Conservation (phyloP, 2,329 filamentous ascomycete species). For the Pestalotiopsis sp. region DNA sequence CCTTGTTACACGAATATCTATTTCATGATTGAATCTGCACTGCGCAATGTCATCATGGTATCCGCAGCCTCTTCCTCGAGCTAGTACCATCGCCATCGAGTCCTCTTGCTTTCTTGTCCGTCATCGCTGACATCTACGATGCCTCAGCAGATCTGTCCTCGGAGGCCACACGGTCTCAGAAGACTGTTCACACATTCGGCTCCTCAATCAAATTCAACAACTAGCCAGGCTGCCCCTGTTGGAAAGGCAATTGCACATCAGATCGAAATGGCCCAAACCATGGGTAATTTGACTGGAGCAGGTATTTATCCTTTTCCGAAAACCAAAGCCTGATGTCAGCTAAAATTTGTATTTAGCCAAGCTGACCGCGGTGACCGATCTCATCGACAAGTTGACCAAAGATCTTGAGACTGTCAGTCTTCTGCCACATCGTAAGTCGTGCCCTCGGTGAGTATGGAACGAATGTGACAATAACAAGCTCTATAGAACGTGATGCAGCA, state of each 20-base stretch:
- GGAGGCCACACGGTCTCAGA: background rate
- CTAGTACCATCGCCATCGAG: background rate
- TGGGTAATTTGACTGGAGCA: slow-evolving; percentile 16
- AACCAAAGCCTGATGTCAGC: background rate
- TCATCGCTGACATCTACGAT: background rate
- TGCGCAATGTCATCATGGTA: too few relatives aligned
- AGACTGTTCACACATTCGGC: slow-evolving; percentile 2
- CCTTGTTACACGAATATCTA: background rate
- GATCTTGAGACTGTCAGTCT: slow-evolving; percentile 17
- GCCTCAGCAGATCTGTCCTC: background rate
- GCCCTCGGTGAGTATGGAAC: slow-evolving; percentile 6
- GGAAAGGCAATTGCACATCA: background rate
- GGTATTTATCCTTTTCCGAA: slow-evolving; percentile 6
- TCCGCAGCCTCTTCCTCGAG: background rate
- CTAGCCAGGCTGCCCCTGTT: background rate
- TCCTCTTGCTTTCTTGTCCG: background rate
- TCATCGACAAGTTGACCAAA: slow-evolving; percentile 16
- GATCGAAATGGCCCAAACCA: slow-evolving; percentile 13
- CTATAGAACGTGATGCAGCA: slow-evolving; percentile 61
- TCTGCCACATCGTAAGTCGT: slow-evolving; percentile 48
- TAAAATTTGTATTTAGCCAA: slow-evolving; percentile 14
- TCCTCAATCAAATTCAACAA: background rate
- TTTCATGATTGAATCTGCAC: background rate
- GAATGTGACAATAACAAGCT: slow-evolving; percentile 14
- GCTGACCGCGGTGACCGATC: slow-evolving; percentile 15